These are phyloP conservation scores for Plasmodium knowlesi DNA, from an alignment of 169 alveolate genomes.

Conservation along the genomic window DNA sequence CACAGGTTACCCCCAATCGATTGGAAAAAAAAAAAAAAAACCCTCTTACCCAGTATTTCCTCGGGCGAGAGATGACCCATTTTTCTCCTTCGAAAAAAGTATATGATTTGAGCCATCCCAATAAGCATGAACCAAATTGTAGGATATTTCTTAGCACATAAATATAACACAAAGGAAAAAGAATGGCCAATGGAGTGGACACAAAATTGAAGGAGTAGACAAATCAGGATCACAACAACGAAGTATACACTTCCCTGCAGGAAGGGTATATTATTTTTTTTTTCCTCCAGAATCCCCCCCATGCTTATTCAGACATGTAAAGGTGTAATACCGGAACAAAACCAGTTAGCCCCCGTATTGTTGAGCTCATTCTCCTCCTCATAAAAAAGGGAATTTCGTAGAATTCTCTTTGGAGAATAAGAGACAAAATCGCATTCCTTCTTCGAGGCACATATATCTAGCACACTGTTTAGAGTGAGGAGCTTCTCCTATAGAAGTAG, in stretches of 20 bases:
- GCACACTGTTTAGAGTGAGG: constrained; percentile 22
- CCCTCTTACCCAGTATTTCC: constrained; percentile 46
- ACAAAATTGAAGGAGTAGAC: not conserved
- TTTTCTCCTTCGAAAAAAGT: constrained; percentile 31
- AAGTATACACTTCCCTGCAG: not conserved
- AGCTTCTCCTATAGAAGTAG: constrained; percentile 36
- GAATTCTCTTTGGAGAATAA: constrained; percentile 28
- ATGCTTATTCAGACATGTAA: not conserved
- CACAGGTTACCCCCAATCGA: not conserved
- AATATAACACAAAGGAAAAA: not conserved
- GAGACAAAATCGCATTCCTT: constrained; percentile 52
- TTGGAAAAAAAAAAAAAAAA: not conserved
- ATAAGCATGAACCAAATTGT: not conserved
- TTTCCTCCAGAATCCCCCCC: not conserved
- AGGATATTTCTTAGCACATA: not conserved
- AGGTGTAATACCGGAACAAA: constrained; percentile 33
- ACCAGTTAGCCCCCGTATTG: constrained; percentile 62
- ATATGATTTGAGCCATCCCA: not conserved
- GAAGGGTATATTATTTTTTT: not conserved
- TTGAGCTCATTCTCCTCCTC: constrained; percentile 33
- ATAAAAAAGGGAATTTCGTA: constrained; percentile 56
- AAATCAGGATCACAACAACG: not conserved
- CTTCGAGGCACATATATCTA: constrained; percentile 42
- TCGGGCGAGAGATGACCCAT: constrained; percentile 60
- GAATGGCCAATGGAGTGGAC: not conserved